Evolutionary conservation across 2,329 filamentous ascomycete genomes (phyloP).

Genomic region (Hymenoscyphus albidus): DNA sequence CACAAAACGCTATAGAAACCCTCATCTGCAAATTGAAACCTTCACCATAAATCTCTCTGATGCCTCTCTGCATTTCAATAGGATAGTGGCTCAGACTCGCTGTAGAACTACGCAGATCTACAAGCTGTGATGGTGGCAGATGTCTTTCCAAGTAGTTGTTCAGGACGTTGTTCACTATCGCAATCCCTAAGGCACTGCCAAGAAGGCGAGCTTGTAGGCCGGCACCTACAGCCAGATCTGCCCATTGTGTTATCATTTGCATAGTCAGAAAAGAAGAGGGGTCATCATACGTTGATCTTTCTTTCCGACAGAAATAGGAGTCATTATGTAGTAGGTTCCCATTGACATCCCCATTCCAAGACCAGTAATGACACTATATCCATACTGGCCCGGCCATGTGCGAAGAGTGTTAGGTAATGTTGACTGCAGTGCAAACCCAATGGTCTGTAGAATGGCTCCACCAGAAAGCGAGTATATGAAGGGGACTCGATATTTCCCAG

Average conservation of each 20-base stretch:
- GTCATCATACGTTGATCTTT: neutral
- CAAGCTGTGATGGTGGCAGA: too few relatives aligned
- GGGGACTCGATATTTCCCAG: neutral
- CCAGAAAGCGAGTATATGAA: neutral
- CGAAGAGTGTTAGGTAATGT: neutral
- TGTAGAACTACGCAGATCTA: too few relatives aligned
- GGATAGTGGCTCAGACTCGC: too few relatives aligned
- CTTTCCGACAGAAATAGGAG: neutral
- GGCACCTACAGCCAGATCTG: neutral
- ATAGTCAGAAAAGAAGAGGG: neutral
- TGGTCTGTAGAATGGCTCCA: neutral
- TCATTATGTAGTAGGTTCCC: neutral
- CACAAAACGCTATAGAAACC: too few relatives aligned
- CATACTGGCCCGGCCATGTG: neutral
- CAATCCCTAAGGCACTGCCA: neutral
- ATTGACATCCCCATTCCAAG: neutral
- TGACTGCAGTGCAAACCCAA: conserved; percentile 3
- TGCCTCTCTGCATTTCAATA: too few relatives aligned
- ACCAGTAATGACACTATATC: neutral
- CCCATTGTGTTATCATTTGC: neutral
- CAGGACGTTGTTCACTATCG: neutral
- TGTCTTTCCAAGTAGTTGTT: neutral
- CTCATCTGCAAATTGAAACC: too few relatives aligned
- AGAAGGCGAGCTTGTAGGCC: neutral
- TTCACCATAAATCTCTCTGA: too few relatives aligned